Conservation (phyloP, 768 basidiomycete species). For the Termitomyces sp. region DNA sequence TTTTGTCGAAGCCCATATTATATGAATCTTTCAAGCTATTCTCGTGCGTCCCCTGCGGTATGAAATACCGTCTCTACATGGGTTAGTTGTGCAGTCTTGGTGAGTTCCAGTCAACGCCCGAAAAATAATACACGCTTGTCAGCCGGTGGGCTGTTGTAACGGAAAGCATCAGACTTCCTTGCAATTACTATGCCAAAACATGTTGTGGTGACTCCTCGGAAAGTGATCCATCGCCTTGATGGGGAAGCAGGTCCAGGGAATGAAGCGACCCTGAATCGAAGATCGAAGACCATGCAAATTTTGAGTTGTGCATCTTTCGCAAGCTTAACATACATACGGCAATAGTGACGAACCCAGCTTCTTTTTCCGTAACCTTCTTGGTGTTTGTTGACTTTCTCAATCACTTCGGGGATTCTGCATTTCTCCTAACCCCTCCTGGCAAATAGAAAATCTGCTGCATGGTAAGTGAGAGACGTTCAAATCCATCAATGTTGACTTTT, state of each 20-base stretch:
- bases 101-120: neutral
- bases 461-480: neutral
- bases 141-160: neutral
- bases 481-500: neutral
- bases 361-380: constrained; percentile 11
- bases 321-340: constrained; percentile 10
- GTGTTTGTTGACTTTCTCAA: neutral
- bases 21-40: neutral
- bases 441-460: neutral
- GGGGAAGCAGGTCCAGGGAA: constrained; percentile 1
- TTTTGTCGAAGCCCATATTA: neutral
- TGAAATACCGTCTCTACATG: neutral
- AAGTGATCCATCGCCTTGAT: constrained; percentile 1
- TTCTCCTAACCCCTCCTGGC: constrained; percentile 1
- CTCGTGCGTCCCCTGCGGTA: neutral
- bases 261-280: constrained; percentile 12
- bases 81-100: neutral
- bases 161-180: constrained; percentile 3
- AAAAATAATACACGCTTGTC: neutral
- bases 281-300: constrained; percentile 9
- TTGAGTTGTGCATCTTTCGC: constrained; percentile 10
- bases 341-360: constrained; percentile 10
- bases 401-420: neutral
- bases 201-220: constrained; percentile 6
- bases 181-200: neutral